phyloP scores from a whole-genome alignment of 129 eudicot genomes.

The Helichrysum umbraculigerum region DNA sequence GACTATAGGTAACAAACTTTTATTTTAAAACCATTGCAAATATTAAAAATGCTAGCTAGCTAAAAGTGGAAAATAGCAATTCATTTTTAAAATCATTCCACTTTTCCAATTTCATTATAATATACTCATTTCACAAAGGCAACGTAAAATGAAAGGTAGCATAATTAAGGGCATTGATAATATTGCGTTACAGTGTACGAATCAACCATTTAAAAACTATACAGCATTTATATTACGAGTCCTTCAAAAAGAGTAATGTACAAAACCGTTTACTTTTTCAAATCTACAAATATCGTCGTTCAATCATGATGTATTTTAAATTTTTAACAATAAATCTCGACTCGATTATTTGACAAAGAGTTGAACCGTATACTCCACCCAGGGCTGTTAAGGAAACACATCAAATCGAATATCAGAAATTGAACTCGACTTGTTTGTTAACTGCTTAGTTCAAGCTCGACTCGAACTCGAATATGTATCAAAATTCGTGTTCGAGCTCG shows the following conservation, averaged over 20 bases:
- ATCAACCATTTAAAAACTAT: neutral
- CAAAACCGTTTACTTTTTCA: too few species aligned
- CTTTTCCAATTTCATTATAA: neutral
- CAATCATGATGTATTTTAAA: too few species aligned
- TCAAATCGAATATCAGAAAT: too few species aligned
- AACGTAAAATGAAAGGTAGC: constrained; percentile 9
- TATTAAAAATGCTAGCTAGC: neutral
- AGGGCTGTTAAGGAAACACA: too few species aligned
- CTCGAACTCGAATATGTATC: too few species aligned
- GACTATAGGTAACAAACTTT: neutral
- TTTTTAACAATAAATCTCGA: too few species aligned
- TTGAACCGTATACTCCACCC: too few species aligned
- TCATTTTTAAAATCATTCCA: neutral
- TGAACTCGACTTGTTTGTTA: too few species aligned
- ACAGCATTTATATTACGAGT: neutral
- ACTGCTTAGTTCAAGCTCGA: too few species aligned
- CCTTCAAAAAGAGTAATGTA: neutral
- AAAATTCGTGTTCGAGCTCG: too few species aligned
- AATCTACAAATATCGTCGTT: too few species aligned
- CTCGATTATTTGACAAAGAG: too few species aligned
- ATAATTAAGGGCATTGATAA: neutral
- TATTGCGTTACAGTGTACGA: neutral
- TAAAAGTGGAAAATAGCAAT: neutral
- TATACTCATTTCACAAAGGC: neutral
- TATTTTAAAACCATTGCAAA: neutral